Base-by-base conservation (phyloP, 768 basidiomycete genomes). In the Tubosaeta brunneosetosa region DNA sequence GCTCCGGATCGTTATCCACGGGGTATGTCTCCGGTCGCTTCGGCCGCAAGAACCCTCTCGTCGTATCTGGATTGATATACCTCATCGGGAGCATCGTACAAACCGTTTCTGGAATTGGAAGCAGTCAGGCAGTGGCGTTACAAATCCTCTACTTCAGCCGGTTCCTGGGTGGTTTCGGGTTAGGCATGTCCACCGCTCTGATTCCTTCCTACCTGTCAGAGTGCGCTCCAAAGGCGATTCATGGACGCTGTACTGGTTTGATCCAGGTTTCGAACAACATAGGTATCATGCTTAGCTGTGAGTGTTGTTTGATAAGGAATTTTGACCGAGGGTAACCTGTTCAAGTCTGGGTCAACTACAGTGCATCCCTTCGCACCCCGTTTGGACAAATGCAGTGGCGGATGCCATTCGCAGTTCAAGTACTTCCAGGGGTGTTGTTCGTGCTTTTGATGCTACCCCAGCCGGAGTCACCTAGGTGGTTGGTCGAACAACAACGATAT, bases 131-230 rank as follows among this genome's bases (percentile, higher is more conserved):
- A 6, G 69, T 72, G 3, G 74, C 64, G 12, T 60, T 77, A 10
- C 61, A 61, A 9, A 70, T 77, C 7, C 67, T 78, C 34, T 78
- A 74, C 55, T 75, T 75, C 57, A 70, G 76, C 48, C 74, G 82
- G 4, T 85, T 85, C 65, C 50, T 86, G 0, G 75, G 78, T 6
- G 85, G 86, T 17, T 69, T 84, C 47, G 83, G 85, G 7, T 74
- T 84, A 27, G 82, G 83, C 13, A 76, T 78, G 73, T 71, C 76
- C 7, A 73, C 75, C 1, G 76, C 78, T 4, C 62, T 81, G 2
- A 73, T 78, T 6, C 79, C 80, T 12, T 69, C 77, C 0, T 82
- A 81, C 44, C 71, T 79, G 10, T 79, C 78, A 1, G 80, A 81
- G 61, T 79, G 72, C 44, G 71, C 73, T 3, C 79, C 79, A 2